These are phyloP conservation scores for Cicer arietinum DNA, from an alignment of 306 rosid species.

Conservation along the genomic window DNA sequence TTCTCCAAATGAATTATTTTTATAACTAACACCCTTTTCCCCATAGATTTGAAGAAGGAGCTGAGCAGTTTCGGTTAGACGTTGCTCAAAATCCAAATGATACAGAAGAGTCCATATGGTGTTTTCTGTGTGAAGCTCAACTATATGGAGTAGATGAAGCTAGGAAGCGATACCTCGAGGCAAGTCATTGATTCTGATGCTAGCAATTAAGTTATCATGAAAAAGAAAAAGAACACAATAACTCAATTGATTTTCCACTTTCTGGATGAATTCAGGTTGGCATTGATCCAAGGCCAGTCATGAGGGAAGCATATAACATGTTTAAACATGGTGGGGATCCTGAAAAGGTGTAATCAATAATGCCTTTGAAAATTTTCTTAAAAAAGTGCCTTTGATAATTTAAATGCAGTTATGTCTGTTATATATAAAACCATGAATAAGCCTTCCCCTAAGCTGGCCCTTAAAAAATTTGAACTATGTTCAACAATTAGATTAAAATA, in stretches of 20 bases:
- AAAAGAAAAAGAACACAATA: not conserved
- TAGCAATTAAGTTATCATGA: slow-evolving; percentile 1
- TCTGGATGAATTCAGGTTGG: slow-evolving; percentile 72
- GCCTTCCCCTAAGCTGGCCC: not conserved
- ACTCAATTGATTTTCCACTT: slow-evolving; percentile 16
- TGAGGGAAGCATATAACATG: slow-evolving; percentile 80
- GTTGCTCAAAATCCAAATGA: slow-evolving; percentile 95
- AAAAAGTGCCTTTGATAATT: slow-evolving; percentile 13
- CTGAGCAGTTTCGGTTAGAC: slow-evolving; percentile 91
- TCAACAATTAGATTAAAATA: not conserved
- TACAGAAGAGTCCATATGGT: slow-evolving; percentile 95
- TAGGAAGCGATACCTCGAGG: slow-evolving; percentile 81
- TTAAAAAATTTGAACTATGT: not conserved
- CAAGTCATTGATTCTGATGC: slow-evolving; percentile 35
- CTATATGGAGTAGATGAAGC: slow-evolving; percentile 82
- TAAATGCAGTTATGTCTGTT: slow-evolving; percentile 10
- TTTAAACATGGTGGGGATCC: slow-evolving; percentile 91
- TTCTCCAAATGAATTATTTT: not conserved
- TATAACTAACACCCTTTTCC: slow-evolving; percentile 10
- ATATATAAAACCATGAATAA: slow-evolving; percentile 21
- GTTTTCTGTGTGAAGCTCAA: slow-evolving; percentile 93
- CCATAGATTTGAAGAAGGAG: slow-evolving; percentile 82
- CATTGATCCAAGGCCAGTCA: slow-evolving; percentile 76
- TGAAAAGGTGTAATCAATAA: slow-evolving; percentile 59
- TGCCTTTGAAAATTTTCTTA: not conserved